phyloP scores from a whole-genome alignment of 306 rosid species.

The Glycine tomentella region DNA sequence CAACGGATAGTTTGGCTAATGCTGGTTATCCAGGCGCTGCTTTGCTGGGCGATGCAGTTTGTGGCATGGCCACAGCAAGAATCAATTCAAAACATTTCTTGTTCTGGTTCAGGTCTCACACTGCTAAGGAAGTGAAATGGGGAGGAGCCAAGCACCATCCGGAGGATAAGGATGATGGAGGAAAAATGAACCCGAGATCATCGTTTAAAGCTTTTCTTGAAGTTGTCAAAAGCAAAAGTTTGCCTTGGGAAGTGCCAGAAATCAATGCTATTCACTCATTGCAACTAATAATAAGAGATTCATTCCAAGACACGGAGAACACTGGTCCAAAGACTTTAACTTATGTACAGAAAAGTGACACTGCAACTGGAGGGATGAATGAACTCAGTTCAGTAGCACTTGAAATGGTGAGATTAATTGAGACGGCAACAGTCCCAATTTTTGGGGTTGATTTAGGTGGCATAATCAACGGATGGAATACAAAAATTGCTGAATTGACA shows the following conservation, averaged over 20 bases:
- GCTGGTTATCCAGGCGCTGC: slow-evolving; percentile 85
- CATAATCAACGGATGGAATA: slow-evolving; percentile 85
- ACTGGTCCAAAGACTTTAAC: slow-evolving; percentile 49
- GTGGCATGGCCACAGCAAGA: slow-evolving; percentile 81
- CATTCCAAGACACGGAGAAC: slow-evolving; percentile 54
- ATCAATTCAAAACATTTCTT: slow-evolving; percentile 68
- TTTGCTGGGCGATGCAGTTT: slow-evolving; percentile 71
- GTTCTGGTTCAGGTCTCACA: slow-evolving; percentile 89
- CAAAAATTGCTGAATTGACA: slow-evolving; percentile 70
- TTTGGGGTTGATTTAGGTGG: slow-evolving; percentile 79
- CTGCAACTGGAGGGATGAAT: slow-evolving; percentile 49
- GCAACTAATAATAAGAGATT: slow-evolving; percentile 78
- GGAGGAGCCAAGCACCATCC: slow-evolving; percentile 91
- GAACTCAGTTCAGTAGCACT: slow-evolving; percentile 78
- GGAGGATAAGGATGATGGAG: slow-evolving; percentile 69
- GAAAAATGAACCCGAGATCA: slow-evolving; percentile 78
- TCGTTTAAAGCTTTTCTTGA: slow-evolving; percentile 84
- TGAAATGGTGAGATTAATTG: slow-evolving; percentile 89
- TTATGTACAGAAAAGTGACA: slow-evolving; percentile 41
- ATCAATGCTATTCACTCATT: slow-evolving; percentile 83
- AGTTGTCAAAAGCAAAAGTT: slow-evolving; percentile 72
- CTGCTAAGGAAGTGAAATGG: slow-evolving; percentile 78
- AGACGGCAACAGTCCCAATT: slow-evolving; percentile 84
- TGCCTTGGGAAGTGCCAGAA: slow-evolving; percentile 84
- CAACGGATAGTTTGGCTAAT: slow-evolving; percentile 79